Conservation (phyloP, 108 stramenopile genomes). For the Stephanodiscus triporus region DNA sequence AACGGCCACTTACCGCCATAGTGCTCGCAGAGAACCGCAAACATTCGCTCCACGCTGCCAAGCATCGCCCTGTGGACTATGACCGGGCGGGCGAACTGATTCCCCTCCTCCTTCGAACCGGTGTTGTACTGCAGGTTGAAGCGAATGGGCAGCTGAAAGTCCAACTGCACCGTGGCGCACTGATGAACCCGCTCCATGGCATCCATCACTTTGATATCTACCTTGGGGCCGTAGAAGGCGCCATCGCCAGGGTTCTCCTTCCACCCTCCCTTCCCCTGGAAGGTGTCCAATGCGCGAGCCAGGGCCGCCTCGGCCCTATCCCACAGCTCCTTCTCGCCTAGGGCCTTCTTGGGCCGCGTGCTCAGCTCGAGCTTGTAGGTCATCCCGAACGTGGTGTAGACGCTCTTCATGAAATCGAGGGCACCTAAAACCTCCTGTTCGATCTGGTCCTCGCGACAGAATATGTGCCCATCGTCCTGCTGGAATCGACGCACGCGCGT, state of each 20-base stretch:
- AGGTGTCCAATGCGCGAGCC: conserved; percentile 91
- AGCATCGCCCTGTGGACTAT: conserved; percentile 99
- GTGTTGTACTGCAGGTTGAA: conserved; percentile 95
- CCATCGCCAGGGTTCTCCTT: conserved; percentile 98
- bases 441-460: conserved; percentile 97
- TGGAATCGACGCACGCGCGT: conserved; percentile 99
- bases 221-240: conserved; percentile 99
- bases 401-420: conserved; percentile 97
- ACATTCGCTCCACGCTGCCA: conserved; percentile 99
- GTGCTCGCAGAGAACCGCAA: conserved; percentile 99
- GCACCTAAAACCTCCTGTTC: conserved; percentile 91
- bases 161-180: conserved; percentile 99
- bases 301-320: conserved; percentile 91
- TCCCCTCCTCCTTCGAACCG: conserved; percentile 80
- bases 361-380: conserved; percentile 98
- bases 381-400: conserved; percentile 98
- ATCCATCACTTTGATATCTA: conserved; percentile 99
- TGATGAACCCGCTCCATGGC: conserved; percentile 99
- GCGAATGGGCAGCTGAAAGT: conserved; percentile 99
- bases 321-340: conserved; percentile 96
- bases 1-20: conserved; percentile 99
- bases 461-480: conserved; percentile 99
- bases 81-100: conserved; percentile 92
- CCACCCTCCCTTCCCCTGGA: conserved; percentile 96
- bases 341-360: conserved; percentile 98